Percentiles rank a stretch among this genome's conserved stretches.
These are phyloP conservation scores for Phylloporus sp. DNA, from an alignment of 1,284 basidiomycete genomes.

Conservation along the genomic window DNA sequence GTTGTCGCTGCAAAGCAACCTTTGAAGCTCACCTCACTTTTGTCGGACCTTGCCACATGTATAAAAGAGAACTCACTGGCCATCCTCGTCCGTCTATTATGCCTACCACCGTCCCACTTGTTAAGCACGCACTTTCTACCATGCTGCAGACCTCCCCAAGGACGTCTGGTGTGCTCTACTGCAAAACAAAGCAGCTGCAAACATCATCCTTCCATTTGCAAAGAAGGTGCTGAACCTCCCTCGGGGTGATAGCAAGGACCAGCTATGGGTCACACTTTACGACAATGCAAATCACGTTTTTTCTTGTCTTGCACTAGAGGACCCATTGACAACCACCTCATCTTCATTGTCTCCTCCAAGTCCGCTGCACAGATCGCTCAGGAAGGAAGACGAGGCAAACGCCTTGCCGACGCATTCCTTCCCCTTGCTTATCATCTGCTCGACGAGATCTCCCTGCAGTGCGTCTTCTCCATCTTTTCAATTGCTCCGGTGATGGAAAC, in stretches of 20 bases:
- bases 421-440: constrained; percentile 40
- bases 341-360: constrained; percentile 55
- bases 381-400: constrained; percentile 20
- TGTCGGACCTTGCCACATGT: too few species aligned
- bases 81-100: too few species aligned
- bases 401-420: constrained; percentile 42
- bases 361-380: constrained; percentile 34
- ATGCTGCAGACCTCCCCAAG: constrained; percentile 32
- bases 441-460: constrained; percentile 34
- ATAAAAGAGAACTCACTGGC: too few species aligned
- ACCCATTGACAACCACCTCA: constrained; percentile 54
- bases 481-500: constrained; percentile 47
- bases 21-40: too few species aligned
- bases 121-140: constrained; percentile 9
- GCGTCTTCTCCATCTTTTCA: constrained; percentile 74
- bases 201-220: constrained; percentile 58
- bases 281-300: constrained; percentile 44
- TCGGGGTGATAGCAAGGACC: constrained; percentile 24
- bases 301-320: constrained; percentile 46
- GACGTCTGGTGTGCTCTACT: constrained; percentile 45
- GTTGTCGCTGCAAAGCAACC: too few species aligned
- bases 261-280: constrained; percentile 57
- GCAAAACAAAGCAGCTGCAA: constrained; percentile 48
- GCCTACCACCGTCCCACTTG: too few species aligned
- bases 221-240: constrained; percentile 15